Percentiles rank a stretch among this genome's conserved stretches.
Evolutionary conservation across 2,329 filamentous ascomycete species (phyloP).

Genomic region (Pyrenochaeta sp.): DNA sequence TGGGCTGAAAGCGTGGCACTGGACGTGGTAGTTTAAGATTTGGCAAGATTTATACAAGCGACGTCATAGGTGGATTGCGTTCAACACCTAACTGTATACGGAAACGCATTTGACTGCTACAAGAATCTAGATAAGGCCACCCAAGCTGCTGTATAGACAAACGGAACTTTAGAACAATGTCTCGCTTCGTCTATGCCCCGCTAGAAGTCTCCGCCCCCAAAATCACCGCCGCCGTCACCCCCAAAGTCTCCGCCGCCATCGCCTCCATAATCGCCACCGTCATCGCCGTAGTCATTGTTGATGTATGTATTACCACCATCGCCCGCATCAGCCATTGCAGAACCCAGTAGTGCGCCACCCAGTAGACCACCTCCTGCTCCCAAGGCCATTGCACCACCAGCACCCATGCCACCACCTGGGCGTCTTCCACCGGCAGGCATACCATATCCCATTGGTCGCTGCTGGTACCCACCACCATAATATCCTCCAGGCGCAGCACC

Average conservation of each 20-base stretch:
- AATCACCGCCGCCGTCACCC: constrained; percentile 34
- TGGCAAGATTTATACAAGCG: constrained; percentile 21
- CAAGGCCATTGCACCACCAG: constrained; percentile 76
- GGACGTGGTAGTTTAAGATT: constrained; percentile 14
- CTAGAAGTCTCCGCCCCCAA: constrained; percentile 38
- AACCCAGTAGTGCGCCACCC: constrained; percentile 76
- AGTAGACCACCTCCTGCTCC: constrained; percentile 83
- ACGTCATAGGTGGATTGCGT: constrained; percentile 26
- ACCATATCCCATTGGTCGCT: constrained; percentile 54
- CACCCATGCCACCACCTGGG: constrained; percentile 66
- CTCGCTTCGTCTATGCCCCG: background rate
- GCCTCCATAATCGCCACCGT: constrained; percentile 29
- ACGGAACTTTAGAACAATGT: background rate
- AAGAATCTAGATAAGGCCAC: background rate
- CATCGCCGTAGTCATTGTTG: constrained; percentile 22
- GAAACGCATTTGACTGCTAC: background rate
- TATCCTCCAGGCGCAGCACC: constrained; percentile 20
- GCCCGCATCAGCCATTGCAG: constrained; percentile 64
- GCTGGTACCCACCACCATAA: constrained; percentile 43
- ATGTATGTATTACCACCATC: constrained; percentile 27
- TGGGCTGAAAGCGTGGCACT: constrained; percentile 21
- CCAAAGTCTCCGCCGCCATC: constrained; percentile 38
- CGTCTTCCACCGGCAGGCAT: constrained; percentile 22
- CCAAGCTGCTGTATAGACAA: background rate
- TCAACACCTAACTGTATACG: background rate